Base-by-base conservation (phyloP, 352 stramenopile genomes). In the Pythium grandisporangium region DNA sequence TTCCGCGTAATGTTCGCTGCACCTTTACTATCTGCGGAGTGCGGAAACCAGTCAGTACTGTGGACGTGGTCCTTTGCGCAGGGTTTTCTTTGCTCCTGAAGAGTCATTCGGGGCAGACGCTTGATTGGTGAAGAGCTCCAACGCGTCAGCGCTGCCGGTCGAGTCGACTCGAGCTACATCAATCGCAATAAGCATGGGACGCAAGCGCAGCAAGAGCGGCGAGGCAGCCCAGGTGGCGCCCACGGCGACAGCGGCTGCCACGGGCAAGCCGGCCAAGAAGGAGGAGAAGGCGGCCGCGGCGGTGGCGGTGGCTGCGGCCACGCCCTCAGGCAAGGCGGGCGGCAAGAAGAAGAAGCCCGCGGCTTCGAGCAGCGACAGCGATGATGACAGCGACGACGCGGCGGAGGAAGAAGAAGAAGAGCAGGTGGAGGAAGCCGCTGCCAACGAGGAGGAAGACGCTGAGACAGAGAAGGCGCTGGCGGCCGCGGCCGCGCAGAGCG, bases 381-480 rank as follows among this genome's bases (percentile, higher is more conserved):
- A 61, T 7, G 43, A 50, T 3, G 56, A 63, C 8, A 59, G 58
- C 30, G 36, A 55, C 8, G 21, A 48, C 20, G 49, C 63, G 5
- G 30, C 62, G 1, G 50, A 76, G 25, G 36, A 74, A 19, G n/a
- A 36, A 2, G 48, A 47, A 39, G 57, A 54, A 24, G 40, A 67
- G 25, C 60, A 75, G 37, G 40, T 61, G n/a, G 22, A 36, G 14
- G 29, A 16, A 19, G 37, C 34, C 25, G 38, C 37, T 13, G 55
- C 36, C 19, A 63, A 66, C 17, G 67, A 66, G 13, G 54, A 62
- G 14, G 43, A 37, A 14, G 70, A 86, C 23, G 61, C 69, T 6
- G 76, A 86, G 46, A 79, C 66, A 16, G 72, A 85, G 42, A 58
- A 75, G 40, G 70, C 70, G 7, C 63, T 83, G 1, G 64, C 60